Evolutionary conservation across 331 rosid species (phyloP), one percentile per base, ranked within the genome.

Genomic region (Pyrus hybrid): DNA sequence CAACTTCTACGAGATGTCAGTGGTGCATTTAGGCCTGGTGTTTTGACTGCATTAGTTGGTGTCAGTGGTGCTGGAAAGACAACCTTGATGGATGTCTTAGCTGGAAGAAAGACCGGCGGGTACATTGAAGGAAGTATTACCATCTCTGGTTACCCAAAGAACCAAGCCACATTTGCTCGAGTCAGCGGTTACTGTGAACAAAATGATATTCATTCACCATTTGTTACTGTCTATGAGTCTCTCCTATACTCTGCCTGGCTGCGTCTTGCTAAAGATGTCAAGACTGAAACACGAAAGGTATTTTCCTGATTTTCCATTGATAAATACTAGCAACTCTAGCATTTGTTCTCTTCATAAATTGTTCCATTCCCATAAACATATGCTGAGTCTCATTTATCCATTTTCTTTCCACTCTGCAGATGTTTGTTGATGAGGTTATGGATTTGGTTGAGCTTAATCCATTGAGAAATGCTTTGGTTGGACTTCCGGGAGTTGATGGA

Each of bases 11-110:
- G 76, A 73, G 93, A 83, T 68, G 78, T 86, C 25, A 88, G 86
- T 64, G 90, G 88, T 10, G 84, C 88, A 43, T 88, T 88, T 56
- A 83, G 85, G 75, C 90, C 90, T 2, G 88, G 93, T 25, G 13
- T 88, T 67, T 32, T 88, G 73, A 84, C 93, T 49, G 93, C 93
- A 28, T 64, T 86, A 51, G 86, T 88, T 66, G 93, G 93, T 25
- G 90, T 88, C 9, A 88, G 93, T 70, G 93, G 93, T 20, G 93
- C 93, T 1, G 93, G 93, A 30, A 88, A 88, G 86, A 86, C 93
- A 13, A 88, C 93, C 29, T 68, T 86, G 20, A 84, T 88, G 84
- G 93, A 86, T 57, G 93, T 88, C 22, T 75, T 88, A 49, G 86
- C 88, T 28, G 90, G 93, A 80, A 84, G 93, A 77, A 88, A 88